These are phyloP conservation scores for Erythrophleum fordii DNA, from an alignment of 306 rosid genomes.

Conservation along the genomic window DNA sequence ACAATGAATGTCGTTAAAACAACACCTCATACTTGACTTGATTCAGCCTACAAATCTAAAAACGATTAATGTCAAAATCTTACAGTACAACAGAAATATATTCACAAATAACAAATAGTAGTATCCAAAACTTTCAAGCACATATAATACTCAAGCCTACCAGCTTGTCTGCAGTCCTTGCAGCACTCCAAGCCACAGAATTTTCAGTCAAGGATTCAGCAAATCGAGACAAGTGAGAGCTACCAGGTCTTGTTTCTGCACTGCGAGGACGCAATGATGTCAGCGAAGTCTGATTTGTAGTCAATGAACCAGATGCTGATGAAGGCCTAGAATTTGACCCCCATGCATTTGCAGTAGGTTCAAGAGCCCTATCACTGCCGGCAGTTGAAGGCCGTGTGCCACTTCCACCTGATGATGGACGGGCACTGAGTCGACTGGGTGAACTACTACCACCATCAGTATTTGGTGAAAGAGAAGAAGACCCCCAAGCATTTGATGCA, in stretches of 20 bases:
- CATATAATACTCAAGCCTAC: slow-evolving; percentile 48
- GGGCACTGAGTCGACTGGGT: slow-evolving; percentile 79
- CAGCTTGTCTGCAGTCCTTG: slow-evolving; percentile 82
- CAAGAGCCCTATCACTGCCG: slow-evolving; percentile 83
- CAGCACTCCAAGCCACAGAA: slow-evolving; percentile 77
- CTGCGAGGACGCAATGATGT: slow-evolving; percentile 88
- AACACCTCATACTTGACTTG: slow-evolving; percentile 6
- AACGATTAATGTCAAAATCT: neutral
- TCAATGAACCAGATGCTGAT: slow-evolving; percentile 84
- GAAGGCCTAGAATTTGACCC: slow-evolving; percentile 93
- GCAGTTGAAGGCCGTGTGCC: slow-evolving; percentile 95
- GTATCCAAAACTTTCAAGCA: slow-evolving; percentile 20
- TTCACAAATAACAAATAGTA: neutral
- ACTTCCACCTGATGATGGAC: slow-evolving; percentile 93
- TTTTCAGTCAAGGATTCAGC: slow-evolving; percentile 77
- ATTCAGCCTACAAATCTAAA: slow-evolving; percentile 3
- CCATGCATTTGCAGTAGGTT: slow-evolving; percentile 63
- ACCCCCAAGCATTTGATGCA: slow-evolving; percentile 88
- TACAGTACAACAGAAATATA: neutral
- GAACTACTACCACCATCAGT: slow-evolving; percentile 78
- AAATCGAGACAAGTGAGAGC: slow-evolving; percentile 94
- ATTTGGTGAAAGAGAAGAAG: slow-evolving; percentile 80
- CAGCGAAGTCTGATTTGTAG: slow-evolving; percentile 66
- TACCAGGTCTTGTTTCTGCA: slow-evolving; percentile 97
- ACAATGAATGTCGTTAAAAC: neutral